Conservation (phyloP, 2,329 filamentous ascomycete species). For the Colletotrichum cereale region DNA sequence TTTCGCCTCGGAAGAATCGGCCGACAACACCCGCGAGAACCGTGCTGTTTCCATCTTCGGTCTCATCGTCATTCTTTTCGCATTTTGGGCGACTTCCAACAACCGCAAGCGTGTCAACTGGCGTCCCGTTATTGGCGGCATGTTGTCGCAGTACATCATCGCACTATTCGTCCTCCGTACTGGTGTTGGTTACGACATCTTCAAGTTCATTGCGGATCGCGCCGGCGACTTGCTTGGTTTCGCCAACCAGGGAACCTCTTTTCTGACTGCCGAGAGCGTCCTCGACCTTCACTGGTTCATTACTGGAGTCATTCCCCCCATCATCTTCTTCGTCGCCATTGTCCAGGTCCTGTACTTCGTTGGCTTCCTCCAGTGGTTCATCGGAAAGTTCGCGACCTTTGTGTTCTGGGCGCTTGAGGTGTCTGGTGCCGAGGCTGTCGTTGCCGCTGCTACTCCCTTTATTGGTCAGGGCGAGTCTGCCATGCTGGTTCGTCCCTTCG, state of each 20-base stretch:
- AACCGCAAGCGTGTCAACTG: conserved; percentile 75
- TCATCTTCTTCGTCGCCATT: conserved; percentile 96
- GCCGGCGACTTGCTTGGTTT: conserved; percentile 82
- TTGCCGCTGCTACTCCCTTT: conserved; percentile 92
- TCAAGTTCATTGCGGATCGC: conserved; percentile 85
- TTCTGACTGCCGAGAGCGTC: conserved; percentile 70
- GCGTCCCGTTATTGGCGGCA: conserved; percentile 89
- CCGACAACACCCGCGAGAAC: conserved; percentile 83
- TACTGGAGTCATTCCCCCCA: conserved; percentile 83
- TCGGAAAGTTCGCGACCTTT: conserved; percentile 87
- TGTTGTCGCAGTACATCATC: conserved; percentile 89
- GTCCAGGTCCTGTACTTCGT: conserved; percentile 88
- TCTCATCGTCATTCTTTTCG: conserved; percentile 75
- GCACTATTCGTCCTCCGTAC: conserved; percentile 90
- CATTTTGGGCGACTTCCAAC: conserved; percentile 78
- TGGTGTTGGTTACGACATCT: conserved; percentile 86
- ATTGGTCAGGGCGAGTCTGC: conserved; percentile 95
- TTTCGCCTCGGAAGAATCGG: conserved; percentile 78
- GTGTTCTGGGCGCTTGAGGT: conserved; percentile 93
- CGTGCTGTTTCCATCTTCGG: conserved; percentile 86
- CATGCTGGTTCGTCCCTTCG: conserved; percentile 90
- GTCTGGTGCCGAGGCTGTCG: conserved; percentile 92
- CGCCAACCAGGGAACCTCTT: conserved; percentile 77
- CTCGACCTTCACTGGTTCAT: conserved; percentile 75
- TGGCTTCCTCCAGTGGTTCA: conserved; percentile 88